Conservation (phyloP, 2,329 filamentous ascomycete genomes). For the Colletotrichum lini region DNA sequence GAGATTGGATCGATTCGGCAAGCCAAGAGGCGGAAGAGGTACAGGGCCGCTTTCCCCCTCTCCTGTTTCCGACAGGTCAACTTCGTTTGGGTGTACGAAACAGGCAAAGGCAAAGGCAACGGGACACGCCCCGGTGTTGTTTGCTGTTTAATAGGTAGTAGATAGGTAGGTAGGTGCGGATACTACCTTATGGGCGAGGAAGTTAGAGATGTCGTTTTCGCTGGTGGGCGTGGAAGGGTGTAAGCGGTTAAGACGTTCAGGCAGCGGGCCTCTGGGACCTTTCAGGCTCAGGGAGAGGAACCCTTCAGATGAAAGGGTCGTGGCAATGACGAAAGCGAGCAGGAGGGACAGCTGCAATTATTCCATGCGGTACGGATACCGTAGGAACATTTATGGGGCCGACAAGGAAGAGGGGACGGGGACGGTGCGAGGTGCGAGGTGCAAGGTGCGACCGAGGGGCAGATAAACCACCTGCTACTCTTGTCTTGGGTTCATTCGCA, state of each 20-base stretch:
- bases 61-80: background rate
- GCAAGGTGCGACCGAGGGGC: constrained; percentile 18
- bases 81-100: background rate
- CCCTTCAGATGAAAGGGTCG: constrained; percentile 41
- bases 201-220: background rate
- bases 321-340: constrained; percentile 42
- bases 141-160: background rate
- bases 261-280: background rate
- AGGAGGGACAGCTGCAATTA: constrained; percentile 25
- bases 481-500: constrained; percentile 17
- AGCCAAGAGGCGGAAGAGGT: background rate
- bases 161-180: no score
- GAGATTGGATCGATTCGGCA: background rate
- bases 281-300: constrained; percentile 26
- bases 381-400: constrained; percentile 40
- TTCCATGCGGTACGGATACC: background rate
- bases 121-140: background rate
- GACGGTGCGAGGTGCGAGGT: no score
- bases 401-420: constrained; percentile 23
- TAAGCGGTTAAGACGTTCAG: constrained; percentile 13
- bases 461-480: background rate
- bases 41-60: background rate
- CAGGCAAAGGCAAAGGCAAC: background rate
- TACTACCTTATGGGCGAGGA: background rate
- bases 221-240: constrained; percentile 6